Conservation (phyloP, 2,329 filamentous ascomycete genomes). For the Aspergillus unguis region DNA sequence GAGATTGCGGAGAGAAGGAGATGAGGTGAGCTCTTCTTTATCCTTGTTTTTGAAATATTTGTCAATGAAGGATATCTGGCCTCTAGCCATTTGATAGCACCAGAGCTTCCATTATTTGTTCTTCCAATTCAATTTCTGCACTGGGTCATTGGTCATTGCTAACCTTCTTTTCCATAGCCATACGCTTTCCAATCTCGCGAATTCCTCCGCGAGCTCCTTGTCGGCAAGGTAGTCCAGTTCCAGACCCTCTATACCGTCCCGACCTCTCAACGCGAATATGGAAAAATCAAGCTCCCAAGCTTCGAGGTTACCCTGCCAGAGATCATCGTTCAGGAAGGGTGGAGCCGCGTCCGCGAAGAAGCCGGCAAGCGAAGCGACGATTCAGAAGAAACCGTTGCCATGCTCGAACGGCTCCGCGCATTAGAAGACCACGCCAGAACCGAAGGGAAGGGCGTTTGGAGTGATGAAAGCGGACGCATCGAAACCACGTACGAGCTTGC, state of each 20-base stretch:
- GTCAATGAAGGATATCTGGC: constrained; percentile 1
- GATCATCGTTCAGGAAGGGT: constrained; percentile 78
- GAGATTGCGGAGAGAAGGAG: constrained; percentile 79
- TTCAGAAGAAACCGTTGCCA: constrained; percentile 65
- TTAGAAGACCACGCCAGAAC: constrained; percentile 74
- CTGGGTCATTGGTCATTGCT: constrained; percentile 1
- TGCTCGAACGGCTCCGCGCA: constrained; percentile 72
- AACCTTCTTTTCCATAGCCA: constrained; percentile 45
- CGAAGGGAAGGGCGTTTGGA: constrained; percentile 80
- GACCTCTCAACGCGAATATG: constrained; percentile 80
- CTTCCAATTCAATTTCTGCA: background rate
- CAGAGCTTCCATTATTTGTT: background rate
- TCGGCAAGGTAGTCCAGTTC: constrained; percentile 86
- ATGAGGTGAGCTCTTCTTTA: constrained; percentile 58
- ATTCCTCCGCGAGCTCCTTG: constrained; percentile 75
- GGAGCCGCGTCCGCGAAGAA: constrained; percentile 91
- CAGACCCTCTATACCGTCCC: constrained; percentile 84
- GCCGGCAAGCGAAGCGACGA: constrained; percentile 83
- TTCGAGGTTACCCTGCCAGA: constrained; percentile 76
- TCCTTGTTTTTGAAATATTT: background rate
- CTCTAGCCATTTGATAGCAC: background rate
- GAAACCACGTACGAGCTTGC: constrained; percentile 78
- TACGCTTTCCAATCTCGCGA: constrained; percentile 94
- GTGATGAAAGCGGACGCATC: constrained; percentile 61
- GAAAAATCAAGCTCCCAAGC: constrained; percentile 66